phyloP scores from a whole-genome alignment of 2,329 filamentous ascomycete species.

The Herpotrichia juniperi region DNA sequence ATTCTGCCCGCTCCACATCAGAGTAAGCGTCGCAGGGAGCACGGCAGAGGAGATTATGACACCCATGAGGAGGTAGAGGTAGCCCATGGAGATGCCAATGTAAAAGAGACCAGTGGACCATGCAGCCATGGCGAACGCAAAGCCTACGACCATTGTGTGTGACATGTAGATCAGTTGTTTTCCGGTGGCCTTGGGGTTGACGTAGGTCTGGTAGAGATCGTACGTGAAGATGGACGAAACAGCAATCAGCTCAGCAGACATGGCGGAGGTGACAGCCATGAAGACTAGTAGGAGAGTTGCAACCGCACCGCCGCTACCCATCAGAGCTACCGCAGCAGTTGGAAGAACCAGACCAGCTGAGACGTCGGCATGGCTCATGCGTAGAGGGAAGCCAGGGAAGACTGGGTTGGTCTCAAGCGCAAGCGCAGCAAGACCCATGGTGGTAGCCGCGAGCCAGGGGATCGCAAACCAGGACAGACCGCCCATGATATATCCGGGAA shows the following conservation, averaged over 20 bases:
- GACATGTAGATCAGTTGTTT: slow-evolving; percentile 80
- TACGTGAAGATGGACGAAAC: slow-evolving; percentile 89
- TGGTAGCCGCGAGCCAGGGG: slow-evolving; percentile 86
- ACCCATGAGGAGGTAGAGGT: slow-evolving; percentile 89
- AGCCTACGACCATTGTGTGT: slow-evolving; percentile 74
- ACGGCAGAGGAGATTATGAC: slow-evolving; percentile 87
- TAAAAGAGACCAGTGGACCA: slow-evolving; percentile 75
- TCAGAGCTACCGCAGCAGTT: slow-evolving; percentile 80
- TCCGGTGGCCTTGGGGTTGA: slow-evolving; percentile 78
- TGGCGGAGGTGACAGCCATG: slow-evolving; percentile 87
- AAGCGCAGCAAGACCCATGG: slow-evolving; percentile 82
- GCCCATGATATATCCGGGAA: slow-evolving; percentile 87
- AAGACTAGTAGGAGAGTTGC: slow-evolving; percentile 82
- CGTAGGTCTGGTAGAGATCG: slow-evolving; percentile 85
- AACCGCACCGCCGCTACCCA: slow-evolving; percentile 81
- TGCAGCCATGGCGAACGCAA: slow-evolving; percentile 76
- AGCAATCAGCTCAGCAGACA: slow-evolving; percentile 83
- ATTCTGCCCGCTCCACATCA: slow-evolving; percentile 82
- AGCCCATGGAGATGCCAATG: slow-evolving; percentile 80
- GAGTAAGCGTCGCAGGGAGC: slow-evolving; percentile 78
- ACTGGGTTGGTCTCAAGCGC: slow-evolving; percentile 75
- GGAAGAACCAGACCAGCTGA: slow-evolving; percentile 84
- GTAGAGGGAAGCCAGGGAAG: slow-evolving; percentile 75
- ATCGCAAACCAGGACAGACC: slow-evolving; percentile 92
- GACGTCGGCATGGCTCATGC: slow-evolving; percentile 76